These are phyloP conservation scores for Aphanomyces euteiches DNA, from an alignment of 352 stramenopile genomes.

Conservation along the genomic window DNA sequence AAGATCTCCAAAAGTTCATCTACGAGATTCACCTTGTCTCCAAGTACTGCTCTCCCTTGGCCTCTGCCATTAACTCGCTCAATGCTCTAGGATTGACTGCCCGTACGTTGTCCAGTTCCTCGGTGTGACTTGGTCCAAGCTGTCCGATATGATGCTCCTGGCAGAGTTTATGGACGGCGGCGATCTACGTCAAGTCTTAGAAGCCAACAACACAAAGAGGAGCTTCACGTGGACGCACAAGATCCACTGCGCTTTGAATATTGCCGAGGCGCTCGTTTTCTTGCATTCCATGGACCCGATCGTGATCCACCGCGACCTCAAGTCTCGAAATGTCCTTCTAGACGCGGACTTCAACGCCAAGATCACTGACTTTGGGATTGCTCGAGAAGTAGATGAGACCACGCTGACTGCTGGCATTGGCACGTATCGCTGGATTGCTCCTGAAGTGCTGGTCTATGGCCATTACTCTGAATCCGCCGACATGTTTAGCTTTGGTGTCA, in stretches of 20 bases:
- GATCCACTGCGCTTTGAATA: constrained; percentile 63
- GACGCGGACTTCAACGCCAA: constrained; percentile 55
- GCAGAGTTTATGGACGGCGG: constrained; percentile 71
- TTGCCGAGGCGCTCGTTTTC: constrained; percentile 65
- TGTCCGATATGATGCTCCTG: constrained; percentile 54
- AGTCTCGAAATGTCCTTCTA: constrained; percentile 66
- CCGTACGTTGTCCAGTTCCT: constrained; percentile 67
- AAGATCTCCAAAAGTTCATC: constrained; percentile 53
- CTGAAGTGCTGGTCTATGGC: constrained; percentile 54
- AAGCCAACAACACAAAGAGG: constrained; percentile 39
- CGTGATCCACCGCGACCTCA: constrained; percentile 63
- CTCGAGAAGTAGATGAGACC: constrained; percentile 51
- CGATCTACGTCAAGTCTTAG: constrained; percentile 50
- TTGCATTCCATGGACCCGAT: constrained; percentile 65
- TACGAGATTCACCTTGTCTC: constrained; percentile 57
- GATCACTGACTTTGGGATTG: constrained; percentile 69
- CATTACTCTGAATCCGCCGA: constrained; percentile 55
- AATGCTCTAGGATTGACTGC: constrained; percentile 43
- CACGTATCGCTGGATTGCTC: constrained; percentile 53
- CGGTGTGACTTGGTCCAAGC: constrained; percentile 64
- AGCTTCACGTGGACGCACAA: constrained; percentile 63
- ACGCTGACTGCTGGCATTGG: constrained; percentile 64
- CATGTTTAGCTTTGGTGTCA: constrained; percentile 63
- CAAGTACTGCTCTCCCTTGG: constrained; percentile 24
- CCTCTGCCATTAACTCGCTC: neutral